phyloP scores from a whole-genome alignment of 169 alveolate species.

The Cardiosporidium cionae region DNA sequence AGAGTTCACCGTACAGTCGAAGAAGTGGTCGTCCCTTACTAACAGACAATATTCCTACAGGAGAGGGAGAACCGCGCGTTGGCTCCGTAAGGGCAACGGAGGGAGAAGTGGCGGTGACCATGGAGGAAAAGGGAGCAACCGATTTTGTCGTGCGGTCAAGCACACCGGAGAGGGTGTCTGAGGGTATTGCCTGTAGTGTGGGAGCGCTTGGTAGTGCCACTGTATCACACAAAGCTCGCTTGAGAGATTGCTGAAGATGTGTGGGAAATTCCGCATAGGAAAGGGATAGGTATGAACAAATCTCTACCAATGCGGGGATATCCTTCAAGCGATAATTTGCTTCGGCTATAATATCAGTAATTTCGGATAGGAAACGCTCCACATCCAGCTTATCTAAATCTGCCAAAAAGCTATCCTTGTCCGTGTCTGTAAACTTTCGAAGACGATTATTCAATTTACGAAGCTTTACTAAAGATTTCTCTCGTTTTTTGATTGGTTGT shows the following conservation, averaged over 20 bases:
- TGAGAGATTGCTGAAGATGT: background rate
- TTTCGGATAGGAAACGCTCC: background rate
- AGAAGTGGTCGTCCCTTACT: too few species aligned
- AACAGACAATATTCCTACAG: too few species aligned
- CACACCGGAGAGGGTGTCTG: too few species aligned
- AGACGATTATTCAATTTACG: constrained; percentile 4
- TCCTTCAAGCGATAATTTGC: constrained; percentile 1
- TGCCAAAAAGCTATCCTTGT: background rate
- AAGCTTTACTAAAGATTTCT: constrained; percentile 1
- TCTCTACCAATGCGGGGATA: constrained; percentile 3
- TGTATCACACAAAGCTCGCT: too few species aligned
- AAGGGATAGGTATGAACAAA: background rate
- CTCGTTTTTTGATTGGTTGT: constrained; percentile 7
- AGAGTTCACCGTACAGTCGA: too few species aligned
- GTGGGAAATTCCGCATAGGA: background rate
- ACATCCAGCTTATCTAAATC: constrained; percentile 8
- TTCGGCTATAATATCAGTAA: constrained; percentile 3
- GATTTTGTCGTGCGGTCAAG: too few species aligned
- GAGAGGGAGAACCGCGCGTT: too few species aligned
- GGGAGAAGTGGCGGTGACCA: too few species aligned
- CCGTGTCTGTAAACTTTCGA: constrained; percentile 4
- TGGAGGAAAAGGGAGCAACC: too few species aligned
- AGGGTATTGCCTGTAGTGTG: too few species aligned
- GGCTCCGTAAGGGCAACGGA: too few species aligned
- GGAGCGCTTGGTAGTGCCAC: too few species aligned